These are phyloP conservation scores for Mycena crocata DNA, from an alignment of 768 basidiomycete genomes.

Conservation along the genomic window DNA sequence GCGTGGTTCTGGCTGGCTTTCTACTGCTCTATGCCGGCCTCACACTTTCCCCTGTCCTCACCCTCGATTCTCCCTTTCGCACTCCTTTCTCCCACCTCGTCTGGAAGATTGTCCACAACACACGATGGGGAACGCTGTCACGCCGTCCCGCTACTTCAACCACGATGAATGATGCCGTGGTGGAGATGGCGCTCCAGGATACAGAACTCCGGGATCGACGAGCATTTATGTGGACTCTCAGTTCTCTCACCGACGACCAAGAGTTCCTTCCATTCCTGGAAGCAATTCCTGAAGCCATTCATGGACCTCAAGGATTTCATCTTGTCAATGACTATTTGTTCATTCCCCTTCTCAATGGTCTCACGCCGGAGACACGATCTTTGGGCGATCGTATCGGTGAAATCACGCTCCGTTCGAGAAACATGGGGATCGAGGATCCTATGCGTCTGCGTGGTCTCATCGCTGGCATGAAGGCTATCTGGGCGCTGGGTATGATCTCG, in stretches of 20 bases:
- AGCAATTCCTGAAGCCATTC: background rate
- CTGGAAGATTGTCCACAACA: background rate
- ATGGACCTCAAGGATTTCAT: background rate
- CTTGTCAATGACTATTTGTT: background rate
- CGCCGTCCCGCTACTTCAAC: background rate
- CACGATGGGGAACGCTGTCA: background rate
- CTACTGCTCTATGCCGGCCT: constrained; percentile 1
- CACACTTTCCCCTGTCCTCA: constrained; percentile 4
- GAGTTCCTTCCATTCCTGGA: constrained; percentile 1
- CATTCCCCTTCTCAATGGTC: background rate
- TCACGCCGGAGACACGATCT: background rate
- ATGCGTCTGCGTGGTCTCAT: background rate
- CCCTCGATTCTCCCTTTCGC: constrained; percentile 14
- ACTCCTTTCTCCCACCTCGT: constrained; percentile 11
- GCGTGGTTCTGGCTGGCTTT: constrained; percentile 1
- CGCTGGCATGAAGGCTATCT: constrained; percentile 3
- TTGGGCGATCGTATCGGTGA: background rate
- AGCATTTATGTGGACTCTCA: background rate
- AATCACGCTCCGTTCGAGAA: background rate
- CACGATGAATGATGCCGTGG: background rate
- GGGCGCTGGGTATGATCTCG: background rate
- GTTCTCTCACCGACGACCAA: background rate
- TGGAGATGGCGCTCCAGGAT: background rate
- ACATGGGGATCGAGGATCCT: background rate
- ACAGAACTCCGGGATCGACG: background rate